These are phyloP conservation scores for Penicillium sp. DNA, from an alignment of 2,329 filamentous ascomycete species.

Conservation along the genomic window DNA sequence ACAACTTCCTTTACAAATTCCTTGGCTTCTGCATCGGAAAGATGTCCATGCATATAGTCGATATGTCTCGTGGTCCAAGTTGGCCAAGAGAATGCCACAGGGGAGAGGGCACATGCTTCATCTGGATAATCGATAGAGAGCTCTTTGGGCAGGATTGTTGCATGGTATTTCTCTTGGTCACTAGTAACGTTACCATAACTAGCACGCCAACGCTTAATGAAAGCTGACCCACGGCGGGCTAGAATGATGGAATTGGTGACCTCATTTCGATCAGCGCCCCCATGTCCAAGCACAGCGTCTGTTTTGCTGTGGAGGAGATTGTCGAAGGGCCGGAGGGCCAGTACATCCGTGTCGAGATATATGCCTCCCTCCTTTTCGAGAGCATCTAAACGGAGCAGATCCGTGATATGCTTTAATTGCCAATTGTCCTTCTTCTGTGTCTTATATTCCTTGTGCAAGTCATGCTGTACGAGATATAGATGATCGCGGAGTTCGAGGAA, in stretches of 20 bases:
- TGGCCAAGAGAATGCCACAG: conserved; percentile 47
- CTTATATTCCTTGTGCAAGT: conserved; percentile 36
- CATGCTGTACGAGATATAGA: conserved; percentile 42
- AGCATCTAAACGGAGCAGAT: conserved; percentile 41
- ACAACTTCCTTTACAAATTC: conserved; percentile 37
- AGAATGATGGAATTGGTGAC: conserved; percentile 47
- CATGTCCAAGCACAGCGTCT: conserved; percentile 39
- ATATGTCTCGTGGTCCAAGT: conserved; percentile 47
- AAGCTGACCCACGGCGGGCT: conserved; percentile 40
- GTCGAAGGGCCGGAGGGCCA: conserved; percentile 38
- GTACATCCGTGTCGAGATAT: conserved; percentile 44
- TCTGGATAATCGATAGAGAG: conserved; percentile 31
- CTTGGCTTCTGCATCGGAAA: conserved; percentile 33
- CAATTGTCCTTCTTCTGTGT: conserved; percentile 27
- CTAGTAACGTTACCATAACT: conserved; percentile 39
- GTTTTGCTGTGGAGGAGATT: conserved; percentile 33
- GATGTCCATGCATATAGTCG: conserved; percentile 43
- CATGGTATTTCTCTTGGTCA: conserved; percentile 47
- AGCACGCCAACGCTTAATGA: conserved; percentile 41
- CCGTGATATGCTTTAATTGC: conserved; percentile 31
- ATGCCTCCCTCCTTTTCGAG: conserved; percentile 42
- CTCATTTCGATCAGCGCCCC: conserved; percentile 45
- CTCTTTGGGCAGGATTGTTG: conserved; percentile 39
- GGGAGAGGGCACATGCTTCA: conserved; percentile 43
- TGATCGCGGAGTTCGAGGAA: conserved; percentile 38